Evolutionary conservation across 2,329 filamentous ascomycete genomes (phyloP).

Genomic region (Colletotrichum falcatum): DNA sequence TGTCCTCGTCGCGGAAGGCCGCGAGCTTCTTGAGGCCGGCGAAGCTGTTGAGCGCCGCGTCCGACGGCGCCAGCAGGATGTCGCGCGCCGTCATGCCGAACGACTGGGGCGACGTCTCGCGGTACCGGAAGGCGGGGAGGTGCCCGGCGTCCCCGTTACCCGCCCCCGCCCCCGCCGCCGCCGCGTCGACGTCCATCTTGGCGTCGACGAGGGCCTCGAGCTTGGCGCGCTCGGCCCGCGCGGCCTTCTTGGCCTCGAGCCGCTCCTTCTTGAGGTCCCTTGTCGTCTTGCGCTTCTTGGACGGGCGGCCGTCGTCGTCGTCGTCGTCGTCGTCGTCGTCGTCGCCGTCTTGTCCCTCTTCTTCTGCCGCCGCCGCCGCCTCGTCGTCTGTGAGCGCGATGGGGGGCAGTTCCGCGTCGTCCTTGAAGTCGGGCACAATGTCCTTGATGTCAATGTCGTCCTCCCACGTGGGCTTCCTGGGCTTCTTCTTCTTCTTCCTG

Average conservation of each 20-base stretch:
- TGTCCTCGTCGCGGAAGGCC: slow-evolving; percentile 86
- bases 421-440: slow-evolving; percentile 86
- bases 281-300: slow-evolving; percentile 70
- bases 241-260: slow-evolving; percentile 72
- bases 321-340: slow-evolving; percentile 54
- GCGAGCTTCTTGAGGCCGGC: slow-evolving; percentile 96
- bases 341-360: slow-evolving; percentile 49
- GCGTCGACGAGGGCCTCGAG: slow-evolving; percentile 89
- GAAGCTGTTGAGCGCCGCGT: slow-evolving; percentile 88
- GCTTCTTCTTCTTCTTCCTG: slow-evolving; percentile 72
- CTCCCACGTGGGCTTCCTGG: slow-evolving; percentile 91
- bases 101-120: slow-evolving; percentile 89
- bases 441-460: slow-evolving; percentile 98
- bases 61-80: slow-evolving; percentile 88
- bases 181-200: slow-evolving; percentile 78
- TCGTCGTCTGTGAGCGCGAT: slow-evolving; percentile 68
- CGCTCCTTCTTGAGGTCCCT: slow-evolving; percentile 71
- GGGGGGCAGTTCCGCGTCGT: slow-evolving; percentile 65
- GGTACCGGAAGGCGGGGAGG: slow-evolving; percentile 79
- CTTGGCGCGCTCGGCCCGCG: slow-evolving; percentile 83
- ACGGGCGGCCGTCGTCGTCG: slow-evolving; percentile 56
- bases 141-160: slow-evolving; percentile 35
- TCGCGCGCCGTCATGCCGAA: slow-evolving; percentile 92
- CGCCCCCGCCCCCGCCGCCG: too few species aligned
- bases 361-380: slow-evolving; percentile 50